Evolutionary conservation across 2,329 filamentous ascomycete species (phyloP).

Genomic region (Penicillium janthinellum): DNA sequence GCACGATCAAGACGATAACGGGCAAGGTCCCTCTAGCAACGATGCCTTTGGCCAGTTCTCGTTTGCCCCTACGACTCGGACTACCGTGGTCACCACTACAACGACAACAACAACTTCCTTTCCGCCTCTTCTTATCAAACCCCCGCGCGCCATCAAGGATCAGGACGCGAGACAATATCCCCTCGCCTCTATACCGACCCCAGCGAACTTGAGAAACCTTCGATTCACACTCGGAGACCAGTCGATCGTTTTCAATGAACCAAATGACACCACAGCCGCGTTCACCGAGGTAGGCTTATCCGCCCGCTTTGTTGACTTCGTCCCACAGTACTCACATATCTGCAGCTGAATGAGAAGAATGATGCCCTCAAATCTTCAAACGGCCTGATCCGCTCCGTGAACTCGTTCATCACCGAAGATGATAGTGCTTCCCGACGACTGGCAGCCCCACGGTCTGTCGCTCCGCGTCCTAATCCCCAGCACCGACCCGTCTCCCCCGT

Average conservation of each 20-base stretch:
- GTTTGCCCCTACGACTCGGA: conserved; percentile 64
- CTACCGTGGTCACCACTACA: conserved; percentile 79
- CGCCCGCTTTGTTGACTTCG: neutral
- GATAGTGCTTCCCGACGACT: conserved; percentile 32
- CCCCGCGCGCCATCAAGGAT: conserved; percentile 68
- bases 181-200: conserved; percentile 78
- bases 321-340: conserved; percentile 10
- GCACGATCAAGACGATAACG: conserved; percentile 25
- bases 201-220: conserved; percentile 74
- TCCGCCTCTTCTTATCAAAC: conserved; percentile 77
- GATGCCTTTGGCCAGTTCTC: conserved; percentile 60
- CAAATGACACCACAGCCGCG: conserved; percentile 58
- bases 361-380: conserved; percentile 50
- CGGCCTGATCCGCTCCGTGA: conserved; percentile 50
- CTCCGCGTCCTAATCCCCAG: conserved; percentile 34
- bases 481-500: conserved; percentile 57
- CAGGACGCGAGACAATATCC: conserved; percentile 90
- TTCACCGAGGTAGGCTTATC: conserved; percentile 54
- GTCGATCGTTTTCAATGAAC: conserved; percentile 64
- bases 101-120: conserved; percentile 82
- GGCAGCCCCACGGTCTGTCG: conserved; percentile 25
- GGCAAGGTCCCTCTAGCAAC: conserved; percentile 30
- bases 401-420: conserved; percentile 47
- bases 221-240: conserved; percentile 69
- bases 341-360: conserved; percentile 48